Evolutionary conservation across 441 rosid genomes (phyloP).

Genomic region (Syzygium syzygioides): DNA sequence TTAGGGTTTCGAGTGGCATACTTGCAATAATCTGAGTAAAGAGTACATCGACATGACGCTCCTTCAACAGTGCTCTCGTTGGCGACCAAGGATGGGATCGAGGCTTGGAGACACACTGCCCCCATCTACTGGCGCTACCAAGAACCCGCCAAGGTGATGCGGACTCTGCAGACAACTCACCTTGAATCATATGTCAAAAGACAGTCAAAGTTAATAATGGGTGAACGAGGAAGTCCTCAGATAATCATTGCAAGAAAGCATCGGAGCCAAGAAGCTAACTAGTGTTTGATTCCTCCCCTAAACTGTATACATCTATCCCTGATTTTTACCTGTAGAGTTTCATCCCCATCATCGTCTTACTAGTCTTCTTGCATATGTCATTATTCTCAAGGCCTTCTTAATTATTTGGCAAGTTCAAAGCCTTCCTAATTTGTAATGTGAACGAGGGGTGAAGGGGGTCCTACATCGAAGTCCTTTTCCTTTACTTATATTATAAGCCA

Average conservation of each 20-base stretch:
- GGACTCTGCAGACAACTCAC: background rate
- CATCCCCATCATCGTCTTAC: too few species aligned
- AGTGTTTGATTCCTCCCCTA: too few species aligned
- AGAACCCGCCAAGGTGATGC: background rate
- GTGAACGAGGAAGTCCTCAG: background rate
- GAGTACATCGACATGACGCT: background rate
- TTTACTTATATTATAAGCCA: background rate
- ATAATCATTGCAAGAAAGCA: background rate
- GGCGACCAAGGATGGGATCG: background rate
- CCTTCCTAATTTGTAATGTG: background rate
- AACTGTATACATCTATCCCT: too few species aligned
- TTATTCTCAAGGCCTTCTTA: too few species aligned
- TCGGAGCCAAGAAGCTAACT: background rate
- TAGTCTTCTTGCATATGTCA: too few species aligned
- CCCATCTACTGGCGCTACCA: background rate
- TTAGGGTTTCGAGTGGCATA: background rate
- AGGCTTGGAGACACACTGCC: background rate
- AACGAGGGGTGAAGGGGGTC: background rate
- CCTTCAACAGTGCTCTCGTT: background rate
- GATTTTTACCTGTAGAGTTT: too few species aligned
- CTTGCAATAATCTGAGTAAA: background rate
- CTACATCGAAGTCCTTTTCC: background rate
- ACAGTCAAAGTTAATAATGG: background rate
- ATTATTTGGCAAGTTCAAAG: background rate
- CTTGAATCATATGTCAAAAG: background rate